phyloP scores from a whole-genome alignment of 352 stramenopile genomes.

The Phytophthora melonis region DNA sequence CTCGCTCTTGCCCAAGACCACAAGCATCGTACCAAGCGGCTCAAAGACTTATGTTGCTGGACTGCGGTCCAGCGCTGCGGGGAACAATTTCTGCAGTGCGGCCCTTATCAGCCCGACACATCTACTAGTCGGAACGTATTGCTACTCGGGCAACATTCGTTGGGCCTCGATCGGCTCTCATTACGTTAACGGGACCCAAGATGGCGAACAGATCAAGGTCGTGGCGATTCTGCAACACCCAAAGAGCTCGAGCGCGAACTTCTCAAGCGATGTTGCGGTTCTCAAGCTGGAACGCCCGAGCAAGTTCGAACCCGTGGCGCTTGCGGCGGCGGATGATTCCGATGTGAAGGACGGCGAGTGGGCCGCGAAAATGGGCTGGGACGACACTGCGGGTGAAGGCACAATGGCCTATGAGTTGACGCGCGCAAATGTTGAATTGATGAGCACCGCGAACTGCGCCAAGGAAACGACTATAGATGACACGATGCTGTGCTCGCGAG shows the following conservation, averaged over 20 bases:
- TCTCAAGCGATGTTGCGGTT: constrained; percentile 53
- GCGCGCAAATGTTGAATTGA: constrained; percentile 40
- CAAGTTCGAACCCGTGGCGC: constrained; percentile 40
- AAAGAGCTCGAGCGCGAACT: constrained; percentile 26
- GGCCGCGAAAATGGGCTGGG: constrained; percentile 41
- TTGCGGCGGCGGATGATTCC: constrained; percentile 22
- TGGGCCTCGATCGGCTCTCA: constrained; percentile 57
- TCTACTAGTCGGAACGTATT: constrained; percentile 43
- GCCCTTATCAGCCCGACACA: too few species aligned
- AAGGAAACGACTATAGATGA: constrained; percentile 23
- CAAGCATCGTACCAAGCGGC: constrained; percentile 35
- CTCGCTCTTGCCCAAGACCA: not conserved
- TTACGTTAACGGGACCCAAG: constrained; percentile 47
- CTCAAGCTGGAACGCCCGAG: constrained; percentile 48
- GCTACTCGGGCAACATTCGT: constrained; percentile 30
- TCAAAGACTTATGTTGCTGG: constrained; percentile 45
- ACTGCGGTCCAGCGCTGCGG: constrained; percentile 22
- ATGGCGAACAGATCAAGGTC: constrained; percentile 56
- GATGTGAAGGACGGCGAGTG: constrained; percentile 26
- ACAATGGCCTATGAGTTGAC: constrained; percentile 32
- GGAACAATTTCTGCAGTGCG: too few species aligned
- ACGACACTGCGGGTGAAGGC: constrained; percentile 26
- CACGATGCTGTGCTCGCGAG: too few species aligned
- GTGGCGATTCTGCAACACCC: constrained; percentile 47
- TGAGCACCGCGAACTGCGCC: constrained; percentile 41